Evolutionary conservation across 768 basidiomycete species (phyloP), one percentile per base, ranked within the genome.

Genomic region (Psilocybe tampanensis): DNA sequence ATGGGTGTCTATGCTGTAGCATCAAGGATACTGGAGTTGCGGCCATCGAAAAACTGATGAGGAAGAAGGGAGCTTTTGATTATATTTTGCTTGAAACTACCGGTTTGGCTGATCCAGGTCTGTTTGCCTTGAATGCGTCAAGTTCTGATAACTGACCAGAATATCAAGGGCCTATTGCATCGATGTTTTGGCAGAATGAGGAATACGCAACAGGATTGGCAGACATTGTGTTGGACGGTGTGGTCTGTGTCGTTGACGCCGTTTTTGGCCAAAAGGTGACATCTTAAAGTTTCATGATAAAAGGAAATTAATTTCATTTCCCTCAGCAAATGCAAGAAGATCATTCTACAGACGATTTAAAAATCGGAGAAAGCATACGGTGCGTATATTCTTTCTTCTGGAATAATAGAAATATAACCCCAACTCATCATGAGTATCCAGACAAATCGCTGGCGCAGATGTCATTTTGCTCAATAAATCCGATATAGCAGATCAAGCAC

Each of bases 1-100:
- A 99, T 70, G 97, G 97, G 17, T 98, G 97, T 70, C 71, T 99
- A n/a, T 99, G 97, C 72, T 99, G 97, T 70, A 95, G 94, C 57
- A 92, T 98, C 75, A 96, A 97, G 65, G 95, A 98, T 68, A 80
- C 86, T 11, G 97, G 97, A 2, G 82, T 92, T 0, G 92, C 94
- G 19, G 94, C 97, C 7, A 97, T 99, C 52, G 94, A 97, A 71
- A 91, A 91, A 65, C 77, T 98, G 54, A 93, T 95, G 90, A 75
- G 82, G 62, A 82, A 85, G 52, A 93, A 90, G 66, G 94, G 94
- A 22, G 83, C 84, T 1, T 95, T 98, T 67, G 97, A 98, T 72
- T 90, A 98, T 70, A 97, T 99, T 60, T 76, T 99, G 42, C 80
- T 99, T 15, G 97, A 99, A 73, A 92, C 96, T 1, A 98, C 97